Conservation (phyloP, 108 stramenopile species). For the Parietichytrium sp. region DNA sequence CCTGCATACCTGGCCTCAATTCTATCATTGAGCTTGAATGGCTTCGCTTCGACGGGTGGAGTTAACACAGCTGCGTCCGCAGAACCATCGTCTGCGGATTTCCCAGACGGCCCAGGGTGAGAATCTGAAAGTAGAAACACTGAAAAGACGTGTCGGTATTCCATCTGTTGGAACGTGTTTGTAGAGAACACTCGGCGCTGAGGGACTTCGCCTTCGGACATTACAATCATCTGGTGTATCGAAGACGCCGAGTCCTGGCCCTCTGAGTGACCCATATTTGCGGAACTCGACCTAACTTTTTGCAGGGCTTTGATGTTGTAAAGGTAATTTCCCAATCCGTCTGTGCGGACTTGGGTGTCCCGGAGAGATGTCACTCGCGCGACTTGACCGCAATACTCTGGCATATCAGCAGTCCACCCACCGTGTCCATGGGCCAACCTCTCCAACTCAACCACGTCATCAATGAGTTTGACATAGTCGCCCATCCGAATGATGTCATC, state of each 20-base stretch:
- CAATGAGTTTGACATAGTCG: conserved; percentile 22
- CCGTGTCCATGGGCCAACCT: not conserved
- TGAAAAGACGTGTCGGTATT: conserved; percentile 25
- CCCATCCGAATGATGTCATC: not conserved
- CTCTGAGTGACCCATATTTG: not conserved
- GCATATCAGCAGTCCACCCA: not conserved
- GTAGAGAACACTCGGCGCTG: not conserved
- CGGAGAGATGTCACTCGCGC: not conserved
- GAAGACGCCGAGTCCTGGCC: not conserved
- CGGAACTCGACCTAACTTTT: not conserved
- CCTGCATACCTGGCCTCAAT: conserved; percentile 20
- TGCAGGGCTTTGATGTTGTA: not conserved
- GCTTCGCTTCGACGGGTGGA: no score
- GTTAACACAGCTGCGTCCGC: no score
- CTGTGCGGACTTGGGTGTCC: not conserved
- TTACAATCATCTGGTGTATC: no score
- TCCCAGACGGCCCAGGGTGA: not conserved
- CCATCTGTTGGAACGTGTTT: not conserved
- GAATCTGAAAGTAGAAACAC: not conserved
- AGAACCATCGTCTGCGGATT: not conserved
- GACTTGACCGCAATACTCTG: not conserved
- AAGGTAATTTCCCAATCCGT: conserved; percentile 1
- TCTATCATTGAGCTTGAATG: conserved; percentile 9
- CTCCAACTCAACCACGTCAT: not conserved
- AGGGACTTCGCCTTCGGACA: not conserved